Conservation (phyloP, 2,329 filamentous ascomycete genomes). For the Diaporthe ilicicola region DNA sequence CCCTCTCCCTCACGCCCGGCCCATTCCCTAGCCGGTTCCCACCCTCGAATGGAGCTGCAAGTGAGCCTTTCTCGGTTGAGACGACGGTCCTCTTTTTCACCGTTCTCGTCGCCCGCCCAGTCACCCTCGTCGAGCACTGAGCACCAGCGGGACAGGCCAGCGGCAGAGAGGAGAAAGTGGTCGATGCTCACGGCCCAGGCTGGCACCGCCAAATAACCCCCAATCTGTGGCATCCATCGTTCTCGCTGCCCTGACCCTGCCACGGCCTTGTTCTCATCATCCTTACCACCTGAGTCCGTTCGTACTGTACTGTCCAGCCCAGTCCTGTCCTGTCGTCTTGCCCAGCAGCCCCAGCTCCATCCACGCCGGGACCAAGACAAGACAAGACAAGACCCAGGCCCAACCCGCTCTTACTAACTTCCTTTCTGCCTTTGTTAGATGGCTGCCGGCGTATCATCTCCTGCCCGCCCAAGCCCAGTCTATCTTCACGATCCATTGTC, state of each 20-base stretch:
- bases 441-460: constrained; percentile 35
- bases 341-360: constrained; percentile 14
- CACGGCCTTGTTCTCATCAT: constrained; percentile 32
- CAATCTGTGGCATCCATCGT: constrained; percentile 23
- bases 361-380: constrained; percentile 16
- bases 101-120: neutral
- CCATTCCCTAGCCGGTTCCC: constrained; percentile 22
- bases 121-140: neutral
- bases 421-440: constrained; percentile 33
- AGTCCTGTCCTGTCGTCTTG: neutral
- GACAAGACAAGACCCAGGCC: constrained; percentile 22
- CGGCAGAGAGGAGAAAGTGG: constrained; percentile 12
- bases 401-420: constrained; percentile 31
- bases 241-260: constrained; percentile 29
- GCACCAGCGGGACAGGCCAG: constrained; percentile 11
- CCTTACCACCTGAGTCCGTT: constrained; percentile 25
- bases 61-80: constrained; percentile 7
- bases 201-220: constrained; percentile 24
- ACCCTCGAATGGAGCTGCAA: constrained; percentile 21
- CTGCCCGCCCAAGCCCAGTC: constrained; percentile 32
- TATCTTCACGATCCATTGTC: constrained; percentile 33
- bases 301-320: neutral
- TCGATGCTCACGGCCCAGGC: constrained; percentile 18
- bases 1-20: constrained; percentile 10
- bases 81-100: neutral